A percentile compares a stretch with the other conserved stretches of the same genome.
These are phyloP conservation scores for Candida insectorum DNA, from an alignment of 805 yeast genomes.

Conservation along the genomic window DNA sequence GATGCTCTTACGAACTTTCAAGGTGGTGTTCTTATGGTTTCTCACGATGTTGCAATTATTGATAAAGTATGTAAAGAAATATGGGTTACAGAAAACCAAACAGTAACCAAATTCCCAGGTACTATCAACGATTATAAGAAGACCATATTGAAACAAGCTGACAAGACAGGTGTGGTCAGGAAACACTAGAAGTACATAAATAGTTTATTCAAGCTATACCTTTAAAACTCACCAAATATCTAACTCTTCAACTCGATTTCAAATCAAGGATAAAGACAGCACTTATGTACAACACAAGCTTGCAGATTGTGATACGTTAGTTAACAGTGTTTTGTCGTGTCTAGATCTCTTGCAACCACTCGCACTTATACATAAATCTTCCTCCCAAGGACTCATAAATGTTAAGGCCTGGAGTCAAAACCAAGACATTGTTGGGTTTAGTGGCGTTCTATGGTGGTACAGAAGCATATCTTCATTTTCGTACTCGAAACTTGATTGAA, in stretches of 20 bases:
- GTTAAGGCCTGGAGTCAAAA: too few species aligned
- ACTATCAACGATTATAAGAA: conserved; percentile 84
- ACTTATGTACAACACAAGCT: too few species aligned
- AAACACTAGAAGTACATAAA: conserved; percentile 71
- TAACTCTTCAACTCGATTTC: neutral
- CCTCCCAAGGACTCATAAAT: too few species aligned
- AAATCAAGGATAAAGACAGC: too few species aligned
- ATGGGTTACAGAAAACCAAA: conserved; percentile 90
- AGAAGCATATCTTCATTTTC: conserved; percentile 56
- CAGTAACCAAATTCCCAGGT: conserved; percentile 77
- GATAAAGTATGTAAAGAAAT: conserved; percentile 87
- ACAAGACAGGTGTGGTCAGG: conserved; percentile 85
- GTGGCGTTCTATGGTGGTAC: conserved; percentile 58
- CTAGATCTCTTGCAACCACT: too few species aligned
- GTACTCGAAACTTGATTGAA: conserved; percentile 51
- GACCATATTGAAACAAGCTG: conserved; percentile 76
- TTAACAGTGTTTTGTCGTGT: too few species aligned
- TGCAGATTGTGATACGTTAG: too few species aligned
- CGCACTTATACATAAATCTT: too few species aligned
- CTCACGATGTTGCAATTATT: conserved; percentile 94
- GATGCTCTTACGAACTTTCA: conserved; percentile 84
- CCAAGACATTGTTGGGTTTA: conserved; percentile 42
- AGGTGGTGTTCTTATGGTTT: conserved; percentile 97
- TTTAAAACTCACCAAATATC: neutral
- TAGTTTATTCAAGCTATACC: too few species aligned